Evolutionary conservation across 352 stramenopile species (phyloP).

Genomic region (Globisporangium irregulare): DNA sequence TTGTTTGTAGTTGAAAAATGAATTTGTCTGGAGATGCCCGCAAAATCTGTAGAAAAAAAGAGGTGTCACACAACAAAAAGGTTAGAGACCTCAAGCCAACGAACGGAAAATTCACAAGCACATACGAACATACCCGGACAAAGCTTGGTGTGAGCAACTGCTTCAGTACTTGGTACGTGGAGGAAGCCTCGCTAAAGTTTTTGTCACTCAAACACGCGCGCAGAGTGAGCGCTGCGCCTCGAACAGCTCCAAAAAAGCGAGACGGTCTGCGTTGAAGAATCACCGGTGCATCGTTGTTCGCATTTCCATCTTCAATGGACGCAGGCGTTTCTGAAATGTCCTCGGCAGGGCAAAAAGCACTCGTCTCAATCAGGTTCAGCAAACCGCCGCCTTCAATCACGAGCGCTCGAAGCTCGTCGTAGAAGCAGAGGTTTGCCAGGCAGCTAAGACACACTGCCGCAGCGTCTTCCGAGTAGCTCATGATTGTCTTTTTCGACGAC

Average conservation of each 20-base stretch:
- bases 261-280: conserved; percentile 29
- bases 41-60: conserved; percentile 39
- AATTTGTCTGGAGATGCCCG: conserved; percentile 59
- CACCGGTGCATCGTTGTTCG: conserved; percentile 18
- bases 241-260: conserved; percentile 49
- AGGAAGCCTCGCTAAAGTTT: conserved; percentile 27
- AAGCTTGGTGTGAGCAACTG: conserved; percentile 81
- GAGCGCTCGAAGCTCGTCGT: conserved; percentile 46
- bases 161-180: conserved; percentile 53
- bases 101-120: neutral
- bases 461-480: conserved; percentile 52
- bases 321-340: conserved; percentile 24
- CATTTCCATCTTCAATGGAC: conserved; percentile 25
- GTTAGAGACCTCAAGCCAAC: neutral
- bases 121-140: conserved; percentile 44
- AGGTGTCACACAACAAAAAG: conserved; percentile 10
- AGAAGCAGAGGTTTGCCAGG: conserved; percentile 58
- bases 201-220: conserved; percentile 55
- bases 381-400: conserved; percentile 66
- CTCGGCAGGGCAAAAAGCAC: conserved; percentile 59
- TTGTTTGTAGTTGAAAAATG: conserved; percentile 52
- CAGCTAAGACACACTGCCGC: conserved; percentile 59
- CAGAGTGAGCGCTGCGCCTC: conserved; percentile 54
- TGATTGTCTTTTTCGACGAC: conserved; percentile 57
- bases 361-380: conserved; percentile 62